These are phyloP conservation scores for Yarrowia sp. DNA, from an alignment of 805 yeast species.

Conservation along the genomic window DNA sequence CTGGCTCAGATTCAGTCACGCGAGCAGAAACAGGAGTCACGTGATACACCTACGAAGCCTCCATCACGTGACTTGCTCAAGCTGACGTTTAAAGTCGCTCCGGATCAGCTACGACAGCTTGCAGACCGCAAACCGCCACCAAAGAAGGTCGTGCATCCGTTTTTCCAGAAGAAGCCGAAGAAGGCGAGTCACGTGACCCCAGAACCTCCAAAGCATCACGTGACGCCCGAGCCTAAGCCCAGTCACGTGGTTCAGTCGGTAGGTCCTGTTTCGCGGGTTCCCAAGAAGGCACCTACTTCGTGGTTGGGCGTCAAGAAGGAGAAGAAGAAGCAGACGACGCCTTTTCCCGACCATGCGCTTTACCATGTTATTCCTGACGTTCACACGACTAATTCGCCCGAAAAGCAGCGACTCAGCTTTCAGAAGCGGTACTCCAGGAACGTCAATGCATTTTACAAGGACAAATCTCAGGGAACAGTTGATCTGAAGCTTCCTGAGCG, in stretches of 20 bases:
- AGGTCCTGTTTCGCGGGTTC: not conserved
- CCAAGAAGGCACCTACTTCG: not conserved
- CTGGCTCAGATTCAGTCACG: not conserved
- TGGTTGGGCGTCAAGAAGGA: slow-evolving; percentile 3
- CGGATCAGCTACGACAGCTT: not conserved
- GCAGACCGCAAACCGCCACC: slow-evolving; percentile 2
- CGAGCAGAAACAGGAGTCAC: not conserved
- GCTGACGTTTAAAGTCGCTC: not conserved
- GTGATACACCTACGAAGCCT: not conserved
- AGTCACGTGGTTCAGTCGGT: not conserved
- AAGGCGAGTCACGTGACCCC: not conserved
- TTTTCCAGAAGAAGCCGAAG: slow-evolving; percentile 14
- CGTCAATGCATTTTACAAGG: no score
- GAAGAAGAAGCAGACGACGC: not conserved
- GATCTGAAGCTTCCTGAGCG: not conserved
- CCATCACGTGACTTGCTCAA: not conserved
- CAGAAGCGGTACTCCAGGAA: not conserved
- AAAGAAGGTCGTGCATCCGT: slow-evolving; percentile 12
- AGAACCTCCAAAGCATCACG: not conserved
- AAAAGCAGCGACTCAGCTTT: not conserved
- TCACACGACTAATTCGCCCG: not conserved
- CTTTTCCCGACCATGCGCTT: not conserved
- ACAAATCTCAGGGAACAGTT: no score
- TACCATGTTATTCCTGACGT: not conserved
- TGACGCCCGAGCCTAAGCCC: not conserved